Percentiles rank a stretch among this genome's conserved stretches.
Evolutionary conservation across 495 filamentous ascomycete genomes (phyloP).

Genomic region (Penicillium nucicola): DNA sequence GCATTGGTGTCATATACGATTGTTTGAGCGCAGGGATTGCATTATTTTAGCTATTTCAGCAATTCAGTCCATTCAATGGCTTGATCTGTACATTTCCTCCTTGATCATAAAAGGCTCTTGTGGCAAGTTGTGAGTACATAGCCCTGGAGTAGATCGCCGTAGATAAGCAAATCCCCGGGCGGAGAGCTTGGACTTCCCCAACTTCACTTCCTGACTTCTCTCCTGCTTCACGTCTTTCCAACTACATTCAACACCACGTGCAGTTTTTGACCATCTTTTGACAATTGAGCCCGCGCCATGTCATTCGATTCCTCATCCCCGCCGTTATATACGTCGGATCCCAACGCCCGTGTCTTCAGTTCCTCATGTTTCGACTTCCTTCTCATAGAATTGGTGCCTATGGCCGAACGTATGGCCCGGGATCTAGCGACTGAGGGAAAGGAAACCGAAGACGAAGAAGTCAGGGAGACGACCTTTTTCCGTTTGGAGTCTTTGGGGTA

Average conservation of each 20-base stretch:
- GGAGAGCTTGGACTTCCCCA: background rate
- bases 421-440: slow-evolving; percentile 34
- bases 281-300: slow-evolving; percentile 43
- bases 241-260: background rate
- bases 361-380: slow-evolving; percentile 87
- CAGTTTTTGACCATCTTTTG: no score
- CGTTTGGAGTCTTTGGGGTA: slow-evolving; percentile 85
- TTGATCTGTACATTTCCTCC: no score
- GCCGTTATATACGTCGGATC: slow-evolving; percentile 69
- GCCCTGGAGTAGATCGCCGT: no score
- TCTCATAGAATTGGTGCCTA: slow-evolving; percentile 92
- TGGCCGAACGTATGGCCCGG: slow-evolving; percentile 73
- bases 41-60: background rate
- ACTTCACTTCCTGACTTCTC: background rate
- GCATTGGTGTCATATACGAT: slow-evolving; percentile 1
- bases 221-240: background rate
- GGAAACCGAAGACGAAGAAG: slow-evolving; percentile 68
- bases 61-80: background rate
- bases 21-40: background rate
- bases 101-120: no score
- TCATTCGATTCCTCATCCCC: slow-evolving; percentile 69
- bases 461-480: slow-evolving; percentile 77
- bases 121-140: no score
- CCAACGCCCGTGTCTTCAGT: slow-evolving; percentile 70
- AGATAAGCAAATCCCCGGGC: no score